These are phyloP conservation scores for Penicillium antarcticum DNA, from an alignment of 495 filamentous ascomycete species.

Conservation along the genomic window DNA sequence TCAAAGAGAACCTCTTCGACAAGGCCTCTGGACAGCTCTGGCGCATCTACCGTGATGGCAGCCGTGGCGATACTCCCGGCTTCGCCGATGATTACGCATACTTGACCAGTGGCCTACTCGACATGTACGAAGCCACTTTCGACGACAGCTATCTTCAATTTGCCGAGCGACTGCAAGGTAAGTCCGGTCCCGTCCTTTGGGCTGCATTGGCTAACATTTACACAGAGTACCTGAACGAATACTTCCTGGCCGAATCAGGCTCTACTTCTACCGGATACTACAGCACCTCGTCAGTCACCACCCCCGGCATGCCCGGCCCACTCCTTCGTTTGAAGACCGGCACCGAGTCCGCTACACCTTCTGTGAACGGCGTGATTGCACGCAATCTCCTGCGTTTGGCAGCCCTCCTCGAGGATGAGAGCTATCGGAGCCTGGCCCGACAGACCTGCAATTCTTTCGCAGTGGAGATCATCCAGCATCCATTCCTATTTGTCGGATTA, in stretches of 20 bases:
- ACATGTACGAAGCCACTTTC: conserved; percentile 85
- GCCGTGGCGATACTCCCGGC: conserved; percentile 62
- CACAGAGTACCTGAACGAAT: conserved; percentile 60
- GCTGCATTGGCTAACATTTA: conserved; percentile 11
- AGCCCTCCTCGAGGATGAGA: conserved; percentile 62
- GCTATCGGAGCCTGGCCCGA: conserved; percentile 61
- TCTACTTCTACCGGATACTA: conserved; percentile 71
- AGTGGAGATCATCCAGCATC: conserved; percentile 86
- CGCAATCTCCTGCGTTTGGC: conserved; percentile 80
- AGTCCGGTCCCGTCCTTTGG: conserved; percentile 10
- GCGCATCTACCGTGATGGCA: conserved; percentile 72
- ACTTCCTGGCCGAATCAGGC: conserved; percentile 60
- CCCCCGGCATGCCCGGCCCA: conserved; percentile 68
- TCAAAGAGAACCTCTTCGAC: conserved; percentile 76
- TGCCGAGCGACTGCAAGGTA: conserved; percentile 80
- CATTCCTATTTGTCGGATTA: conserved; percentile 79
- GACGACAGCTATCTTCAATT: conserved; percentile 76
- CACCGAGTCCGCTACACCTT: conserved; percentile 87
- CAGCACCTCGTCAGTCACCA: conserved; percentile 63
- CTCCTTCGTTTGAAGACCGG: conserved; percentile 89
- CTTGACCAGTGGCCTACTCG: conserved; percentile 76
- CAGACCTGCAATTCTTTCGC: conserved; percentile 82
- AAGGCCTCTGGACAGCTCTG: conserved; percentile 58
- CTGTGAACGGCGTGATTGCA: conserved; percentile 79
- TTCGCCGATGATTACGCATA: conserved; percentile 98